Percentiles rank a stretch among this genome's conserved stretches.
Conservation (phyloP, 371 early-diverging fungal species). For the Syncephalastrum racemosum region DNA sequence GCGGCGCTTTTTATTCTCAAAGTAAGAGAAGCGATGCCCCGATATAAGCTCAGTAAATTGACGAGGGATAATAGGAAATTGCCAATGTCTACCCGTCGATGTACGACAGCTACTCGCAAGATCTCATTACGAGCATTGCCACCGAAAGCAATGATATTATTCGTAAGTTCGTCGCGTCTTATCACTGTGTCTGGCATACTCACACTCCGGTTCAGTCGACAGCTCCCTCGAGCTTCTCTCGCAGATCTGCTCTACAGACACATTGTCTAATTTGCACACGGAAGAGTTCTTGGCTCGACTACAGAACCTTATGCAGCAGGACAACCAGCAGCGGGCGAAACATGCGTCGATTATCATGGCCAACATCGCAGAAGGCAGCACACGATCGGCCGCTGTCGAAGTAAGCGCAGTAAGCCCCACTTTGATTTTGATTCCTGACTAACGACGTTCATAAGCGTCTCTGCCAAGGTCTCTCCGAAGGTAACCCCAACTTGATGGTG, state of each 20-base stretch:
- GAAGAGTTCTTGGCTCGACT: too few species aligned
- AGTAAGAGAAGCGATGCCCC: constrained; percentile 9
- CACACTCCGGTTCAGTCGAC: not conserved
- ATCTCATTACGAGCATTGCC: constrained; percentile 5
- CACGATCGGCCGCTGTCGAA: too few species aligned
- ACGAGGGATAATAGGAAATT: constrained; percentile 18
- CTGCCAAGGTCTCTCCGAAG: constrained; percentile 20
- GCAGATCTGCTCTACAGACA: not conserved
- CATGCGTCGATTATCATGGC: constrained; percentile 62
- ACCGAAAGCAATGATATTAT: constrained; percentile 4
- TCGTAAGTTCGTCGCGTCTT: not conserved
- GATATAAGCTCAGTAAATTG: not conserved
- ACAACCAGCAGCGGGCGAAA: constrained; percentile 54
- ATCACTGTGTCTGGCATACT: not conserved
- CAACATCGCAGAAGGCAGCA: constrained; percentile 31
- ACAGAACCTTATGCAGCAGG: constrained; percentile 22
- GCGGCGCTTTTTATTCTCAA: constrained; percentile 18
- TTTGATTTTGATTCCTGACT: too few species aligned
- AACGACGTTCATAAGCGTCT: too few species aligned
- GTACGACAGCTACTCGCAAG: constrained; percentile 13
- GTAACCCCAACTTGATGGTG: constrained; percentile 36
- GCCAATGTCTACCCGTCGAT: constrained; percentile 17
- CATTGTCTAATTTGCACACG: too few species aligned
- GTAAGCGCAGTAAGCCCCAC: too few species aligned
- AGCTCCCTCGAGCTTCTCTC: constrained; percentile 14